Evolutionary conservation across 345 rosid genomes (phyloP).

Genomic region (Turritis glabra): DNA sequence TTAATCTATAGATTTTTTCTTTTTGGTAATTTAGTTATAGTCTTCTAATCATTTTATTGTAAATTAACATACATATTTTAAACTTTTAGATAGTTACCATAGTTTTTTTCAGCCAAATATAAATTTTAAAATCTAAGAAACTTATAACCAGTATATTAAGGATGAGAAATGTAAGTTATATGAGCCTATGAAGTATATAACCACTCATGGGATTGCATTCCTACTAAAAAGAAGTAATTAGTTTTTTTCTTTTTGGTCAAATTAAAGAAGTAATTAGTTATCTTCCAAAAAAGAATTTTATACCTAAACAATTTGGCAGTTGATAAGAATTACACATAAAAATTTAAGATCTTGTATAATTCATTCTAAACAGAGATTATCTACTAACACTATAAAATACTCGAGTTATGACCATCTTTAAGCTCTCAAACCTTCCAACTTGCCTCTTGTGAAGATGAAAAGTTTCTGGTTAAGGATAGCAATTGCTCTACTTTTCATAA

Average conservation of each 20-base stretch:
- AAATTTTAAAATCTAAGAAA: not conserved
- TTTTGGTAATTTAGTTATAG: no score
- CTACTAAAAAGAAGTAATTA: not conserved
- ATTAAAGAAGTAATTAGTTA: not conserved
- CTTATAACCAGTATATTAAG: not conserved
- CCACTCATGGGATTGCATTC: not conserved
- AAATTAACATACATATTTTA: no score
- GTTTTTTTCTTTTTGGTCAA: no score
- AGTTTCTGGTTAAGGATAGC: conserved; percentile 28
- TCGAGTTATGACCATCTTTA: not conserved
- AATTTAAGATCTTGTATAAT: no score
- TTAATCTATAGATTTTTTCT: no score
- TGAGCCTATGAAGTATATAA: not conserved
- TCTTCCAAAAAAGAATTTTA: not conserved
- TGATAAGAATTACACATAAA: not conserved
- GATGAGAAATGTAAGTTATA: not conserved
- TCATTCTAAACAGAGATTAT: not conserved
- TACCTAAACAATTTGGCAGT: not conserved
- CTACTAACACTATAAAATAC: not conserved
- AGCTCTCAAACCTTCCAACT: not conserved
- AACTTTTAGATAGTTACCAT: no score
- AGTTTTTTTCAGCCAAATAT: no score
- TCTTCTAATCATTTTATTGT: no score
- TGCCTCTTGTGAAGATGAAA: conserved; percentile 37
- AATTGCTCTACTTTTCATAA: conserved; percentile 42